Conservation (phyloP, 345 rosid genomes). For the Odontarrhena argentea region DNA sequence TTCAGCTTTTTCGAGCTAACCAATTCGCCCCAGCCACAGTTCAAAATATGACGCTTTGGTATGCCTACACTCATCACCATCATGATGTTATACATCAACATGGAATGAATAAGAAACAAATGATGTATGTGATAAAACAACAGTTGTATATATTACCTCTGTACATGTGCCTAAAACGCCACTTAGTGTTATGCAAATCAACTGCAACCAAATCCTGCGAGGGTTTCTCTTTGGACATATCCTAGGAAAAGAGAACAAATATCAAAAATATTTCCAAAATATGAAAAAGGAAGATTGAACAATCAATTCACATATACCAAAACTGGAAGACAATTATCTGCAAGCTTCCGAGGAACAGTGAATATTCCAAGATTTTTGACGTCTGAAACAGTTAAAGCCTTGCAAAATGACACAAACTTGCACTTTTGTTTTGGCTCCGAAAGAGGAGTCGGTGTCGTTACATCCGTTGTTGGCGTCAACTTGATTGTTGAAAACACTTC, state of each 20-base stretch:
- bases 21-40: too few relatives aligned
- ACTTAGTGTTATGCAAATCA: constrained; percentile 76
- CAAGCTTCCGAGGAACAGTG: constrained; percentile 82
- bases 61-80: too few relatives aligned
- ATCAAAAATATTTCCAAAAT: background rate
- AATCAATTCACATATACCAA: constrained; percentile 49
- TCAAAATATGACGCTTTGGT: too few relatives aligned
- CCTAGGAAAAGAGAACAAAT: constrained; percentile 44
- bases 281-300: background rate
- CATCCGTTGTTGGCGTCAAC: constrained; percentile 59
- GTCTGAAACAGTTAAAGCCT: constrained; percentile 87
- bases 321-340: constrained; percentile 86
- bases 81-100: too few relatives aligned
- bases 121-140: background rate
- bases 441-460: constrained; percentile 5
- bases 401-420: constrained; percentile 42
- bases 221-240: constrained; percentile 87
- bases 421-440: too few relatives aligned
- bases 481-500: constrained; percentile 77
- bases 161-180: constrained; percentile 89
- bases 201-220: constrained; percentile 83
- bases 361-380: constrained; percentile 81
- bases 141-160: constrained; percentile 57
- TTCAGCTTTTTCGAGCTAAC: too few relatives aligned
- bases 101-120: too few relatives aligned